phyloP scores from a whole-genome alignment of 192 early-diverging fungal species.

The Linnemannia exigua region DNA sequence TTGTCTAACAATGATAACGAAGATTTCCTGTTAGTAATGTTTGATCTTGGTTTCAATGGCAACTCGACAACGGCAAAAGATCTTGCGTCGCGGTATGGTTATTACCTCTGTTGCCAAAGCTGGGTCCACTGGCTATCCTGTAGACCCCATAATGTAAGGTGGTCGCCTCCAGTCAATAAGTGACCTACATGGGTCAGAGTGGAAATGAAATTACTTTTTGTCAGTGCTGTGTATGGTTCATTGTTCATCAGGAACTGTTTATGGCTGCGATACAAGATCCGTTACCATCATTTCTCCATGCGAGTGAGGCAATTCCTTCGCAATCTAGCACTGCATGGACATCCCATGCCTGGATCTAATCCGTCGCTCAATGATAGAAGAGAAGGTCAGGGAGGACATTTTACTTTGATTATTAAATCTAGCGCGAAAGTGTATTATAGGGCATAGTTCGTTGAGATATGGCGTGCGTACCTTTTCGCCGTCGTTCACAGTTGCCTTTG shows the following conservation, averaged over 20 bases:
- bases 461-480: constrained; percentile 36
- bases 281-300: constrained; percentile 49
- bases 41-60: not conserved
- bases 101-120: constrained; percentile 61
- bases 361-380: not conserved
- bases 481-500: constrained; percentile 3
- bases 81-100: not conserved
- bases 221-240: not conserved
- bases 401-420: not conserved
- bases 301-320: constrained; percentile 37
- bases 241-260: not conserved
- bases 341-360: constrained; percentile 36
- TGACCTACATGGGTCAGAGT: constrained; percentile 30
- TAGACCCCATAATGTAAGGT: constrained; percentile 54
- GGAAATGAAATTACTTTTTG: constrained; percentile 16
- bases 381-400: not conserved
- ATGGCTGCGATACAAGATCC: not conserved
- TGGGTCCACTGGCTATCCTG: constrained; percentile 38
- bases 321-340: constrained; percentile 28
- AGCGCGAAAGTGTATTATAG: not conserved
- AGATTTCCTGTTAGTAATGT: not conserved
- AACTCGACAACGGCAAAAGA: not conserved
- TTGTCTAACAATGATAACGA: constrained; percentile 37
- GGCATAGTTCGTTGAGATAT: not conserved
- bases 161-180: constrained; percentile 54